phyloP scores from a whole-genome alignment of 2,329 filamentous ascomycete species.

The Peltaster fructicola region DNA sequence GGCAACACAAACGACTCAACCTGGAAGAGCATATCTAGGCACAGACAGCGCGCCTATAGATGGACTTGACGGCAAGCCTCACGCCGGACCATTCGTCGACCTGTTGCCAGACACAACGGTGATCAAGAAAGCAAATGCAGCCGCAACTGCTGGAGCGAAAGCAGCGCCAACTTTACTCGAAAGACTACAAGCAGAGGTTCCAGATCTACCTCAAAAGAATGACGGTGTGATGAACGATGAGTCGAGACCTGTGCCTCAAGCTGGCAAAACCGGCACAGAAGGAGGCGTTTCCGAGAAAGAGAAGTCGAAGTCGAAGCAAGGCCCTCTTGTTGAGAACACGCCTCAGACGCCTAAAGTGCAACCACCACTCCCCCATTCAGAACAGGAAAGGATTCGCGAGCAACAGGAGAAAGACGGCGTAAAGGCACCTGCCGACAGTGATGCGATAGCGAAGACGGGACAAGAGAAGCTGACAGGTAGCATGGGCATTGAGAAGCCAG shows the following conservation, averaged over 20 bases:
- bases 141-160: conserved; percentile 14
- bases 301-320: conserved; percentile 53
- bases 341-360: conserved; percentile 75
- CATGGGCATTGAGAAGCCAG: conserved; percentile 23
- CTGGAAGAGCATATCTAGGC: conserved; percentile 29
- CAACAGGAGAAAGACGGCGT: conserved; percentile 13
- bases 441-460: conserved; percentile 21
- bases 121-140: conserved; percentile 11
- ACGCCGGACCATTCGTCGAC: conserved; percentile 65
- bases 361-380: conserved; percentile 63
- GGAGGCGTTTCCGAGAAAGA: conserved; percentile 79
- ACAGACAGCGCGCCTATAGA: conserved; percentile 79
- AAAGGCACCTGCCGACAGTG: conserved; percentile 22
- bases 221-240: conserved; percentile 91
- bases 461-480: conserved; percentile 11
- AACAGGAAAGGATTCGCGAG: conserved; percentile 47
- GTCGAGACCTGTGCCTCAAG: conserved; percentile 53
- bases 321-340: conserved; percentile 49
- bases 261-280: conserved; percentile 75
- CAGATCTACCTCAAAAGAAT: conserved; percentile 35
- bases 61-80: conserved; percentile 83
- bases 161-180: conserved; percentile 17
- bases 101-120: conserved; percentile 19
- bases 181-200: conserved; percentile 19
- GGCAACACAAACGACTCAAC: too few species aligned